Evolutionary conservation across 2,329 filamentous ascomycete genomes (phyloP), one percentile per base, ranked within the genome.

Genomic region (Neofusicoccum sp.): DNA sequence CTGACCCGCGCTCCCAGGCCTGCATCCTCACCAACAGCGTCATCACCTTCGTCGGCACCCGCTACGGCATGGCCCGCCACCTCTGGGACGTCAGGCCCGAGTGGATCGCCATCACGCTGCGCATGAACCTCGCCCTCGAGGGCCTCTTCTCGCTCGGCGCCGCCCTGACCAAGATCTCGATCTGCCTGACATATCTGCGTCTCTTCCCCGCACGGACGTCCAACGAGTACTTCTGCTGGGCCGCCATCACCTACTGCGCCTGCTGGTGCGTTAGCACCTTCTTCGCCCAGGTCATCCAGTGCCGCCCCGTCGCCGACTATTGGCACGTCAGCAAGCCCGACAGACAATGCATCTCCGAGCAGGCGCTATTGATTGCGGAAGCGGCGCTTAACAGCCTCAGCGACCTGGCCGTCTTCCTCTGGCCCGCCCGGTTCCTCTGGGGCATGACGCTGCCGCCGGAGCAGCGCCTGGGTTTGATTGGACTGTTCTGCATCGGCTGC

Each of bases 111-210:
- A 8, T 5, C 3, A 9, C 11, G 5, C 12, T 41, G 6, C 31
- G 58, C n/a, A 6, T 73, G 1, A 66, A 73, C 0, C 64, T 74
- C 14, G 75, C 84, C 47, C 79, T 75, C 34, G 66, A 67, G 0
- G 80, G 84, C 34, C 14, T 43, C 1, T 60, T 53, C 20, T 14
- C 36, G 11, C 8, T 45, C 2, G 28, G 28, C 20, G 12, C 16
- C 5, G 2, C 20, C 2, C 28, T 62, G 5, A 70, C 67, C 11
- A 71, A 70, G 36, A 65, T 69, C 4, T 69, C 69, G 0, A 36
- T 71, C 28, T 69, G 66, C 48, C 20, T 71, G 3, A 70, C 67
- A 2, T 71, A 71, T 45, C 49, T 71, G 2, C 65, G 65, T 4
- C 61, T 71, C 1, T 72, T 71, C 28, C 68, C 69, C 7, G 60